Conservation (phyloP, 768 basidiomycete species). For the Leccinum boreale region DNA sequence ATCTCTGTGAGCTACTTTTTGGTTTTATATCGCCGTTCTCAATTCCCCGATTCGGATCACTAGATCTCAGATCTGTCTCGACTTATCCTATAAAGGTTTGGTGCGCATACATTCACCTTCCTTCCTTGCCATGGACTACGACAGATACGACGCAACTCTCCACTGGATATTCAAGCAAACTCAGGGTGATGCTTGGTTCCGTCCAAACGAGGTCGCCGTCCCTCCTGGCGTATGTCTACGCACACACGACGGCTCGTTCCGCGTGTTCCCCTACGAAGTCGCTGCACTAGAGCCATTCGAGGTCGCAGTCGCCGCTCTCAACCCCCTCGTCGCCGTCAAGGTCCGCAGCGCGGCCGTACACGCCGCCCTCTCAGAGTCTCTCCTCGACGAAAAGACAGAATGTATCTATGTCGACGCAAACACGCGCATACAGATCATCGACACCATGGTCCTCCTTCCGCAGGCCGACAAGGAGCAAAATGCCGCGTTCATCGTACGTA, state of each 20-base stretch:
- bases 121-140: constrained; percentile 29
- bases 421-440: constrained; percentile 80
- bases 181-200: constrained; percentile 51
- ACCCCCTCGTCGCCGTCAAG: constrained; percentile 56
- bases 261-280: constrained; percentile 56
- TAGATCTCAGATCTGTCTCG: constrained; percentile 14
- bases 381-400: constrained; percentile 25
- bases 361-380: constrained; percentile 44
- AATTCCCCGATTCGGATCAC: constrained; percentile 3
- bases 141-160: constrained; percentile 32
- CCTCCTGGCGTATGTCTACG: constrained; percentile 48
- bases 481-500: constrained; percentile 69
- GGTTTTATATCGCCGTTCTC: not conserved
- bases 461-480: constrained; percentile 39
- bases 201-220: constrained; percentile 47
- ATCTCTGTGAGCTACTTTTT: not conserved
- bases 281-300: constrained; percentile 53
- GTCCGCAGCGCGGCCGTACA: constrained; percentile 49
- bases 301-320: constrained; percentile 47
- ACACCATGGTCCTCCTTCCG: constrained; percentile 73
- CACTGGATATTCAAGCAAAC: constrained; percentile 32
- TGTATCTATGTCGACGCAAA: constrained; percentile 47
- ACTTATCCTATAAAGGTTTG: constrained; percentile 1
- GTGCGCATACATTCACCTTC: not conserved
- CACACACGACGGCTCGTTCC: constrained; percentile 44